Percentiles rank a stretch among this genome's conserved stretches.
Conservation (phyloP, 2,329 filamentous ascomycete genomes). For the Catunica adiposa region DNA sequence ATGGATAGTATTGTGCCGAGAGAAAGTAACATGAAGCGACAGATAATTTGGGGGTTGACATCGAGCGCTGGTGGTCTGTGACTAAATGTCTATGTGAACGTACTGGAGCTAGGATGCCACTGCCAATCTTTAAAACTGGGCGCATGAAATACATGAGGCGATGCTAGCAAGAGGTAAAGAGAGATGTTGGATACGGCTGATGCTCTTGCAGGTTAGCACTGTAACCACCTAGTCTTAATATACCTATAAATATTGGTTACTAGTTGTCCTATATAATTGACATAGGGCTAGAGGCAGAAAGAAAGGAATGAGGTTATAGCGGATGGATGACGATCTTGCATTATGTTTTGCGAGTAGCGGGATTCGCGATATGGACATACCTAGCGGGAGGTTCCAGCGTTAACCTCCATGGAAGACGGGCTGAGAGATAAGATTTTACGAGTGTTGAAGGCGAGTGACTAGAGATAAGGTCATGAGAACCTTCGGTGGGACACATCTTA, state of each 20-base stretch:
- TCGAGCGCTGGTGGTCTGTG: no score
- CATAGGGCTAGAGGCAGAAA: not conserved
- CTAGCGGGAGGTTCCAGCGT: not conserved
- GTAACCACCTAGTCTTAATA: not conserved
- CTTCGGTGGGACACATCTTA: no score
- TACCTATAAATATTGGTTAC: no score
- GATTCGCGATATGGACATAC: not conserved
- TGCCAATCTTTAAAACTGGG: not conserved
- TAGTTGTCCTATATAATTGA: no score
- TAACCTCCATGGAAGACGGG: not conserved
- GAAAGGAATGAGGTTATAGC: not conserved
- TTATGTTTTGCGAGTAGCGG: not conserved
- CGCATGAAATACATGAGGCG: not conserved
- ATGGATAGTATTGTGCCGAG: no score
- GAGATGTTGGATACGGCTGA: not conserved
- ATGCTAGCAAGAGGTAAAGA: not conserved
- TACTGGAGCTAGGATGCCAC: no score
- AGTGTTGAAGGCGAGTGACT: no score
- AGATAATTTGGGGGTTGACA: no score
- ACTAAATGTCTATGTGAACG: no score
- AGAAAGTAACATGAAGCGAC: no score
- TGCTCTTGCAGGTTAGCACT: not conserved
- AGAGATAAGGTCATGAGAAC: no score
- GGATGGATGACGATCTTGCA: not conserved
- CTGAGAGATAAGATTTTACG: not conserved